phyloP scores from a whole-genome alignment of 2,329 filamentous ascomycete species.

The Didymellaceae sp. region DNA sequence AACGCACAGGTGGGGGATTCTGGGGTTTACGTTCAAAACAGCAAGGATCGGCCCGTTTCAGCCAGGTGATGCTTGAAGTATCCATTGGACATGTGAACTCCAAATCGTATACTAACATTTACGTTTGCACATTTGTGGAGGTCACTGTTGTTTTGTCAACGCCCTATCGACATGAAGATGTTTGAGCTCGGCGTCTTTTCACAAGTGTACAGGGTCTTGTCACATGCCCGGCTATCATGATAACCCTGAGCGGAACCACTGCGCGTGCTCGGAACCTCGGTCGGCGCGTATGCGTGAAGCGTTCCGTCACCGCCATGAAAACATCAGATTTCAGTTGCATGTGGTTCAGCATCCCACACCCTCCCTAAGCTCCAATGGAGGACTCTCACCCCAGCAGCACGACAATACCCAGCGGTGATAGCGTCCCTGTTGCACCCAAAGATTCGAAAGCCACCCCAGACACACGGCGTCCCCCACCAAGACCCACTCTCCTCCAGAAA shows the following conservation, averaged over 20 bases:
- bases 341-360: background rate
- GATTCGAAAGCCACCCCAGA: constrained; percentile 16
- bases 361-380: constrained; percentile 18
- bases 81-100: constrained; percentile 6
- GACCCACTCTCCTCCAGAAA: constrained; percentile 19
- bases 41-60: constrained; percentile 19
- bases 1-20: constrained; percentile 8
- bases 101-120: background rate
- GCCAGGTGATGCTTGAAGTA: background rate
- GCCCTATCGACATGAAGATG: no score
- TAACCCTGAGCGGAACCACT: background rate
- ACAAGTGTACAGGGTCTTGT: no score
- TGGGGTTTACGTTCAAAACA: constrained; percentile 4
- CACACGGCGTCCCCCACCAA: constrained; percentile 15
- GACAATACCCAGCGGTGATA: constrained; percentile 30
- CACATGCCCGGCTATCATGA: constrained; percentile 9
- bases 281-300: background rate
- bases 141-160: no score
- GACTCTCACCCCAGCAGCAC: constrained; percentile 27
- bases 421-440: constrained; percentile 11
- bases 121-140: background rate
- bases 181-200: no score
- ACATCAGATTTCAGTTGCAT: background rate
- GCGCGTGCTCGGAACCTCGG: constrained; percentile 3
- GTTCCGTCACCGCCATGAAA: constrained; percentile 10